Conservation (phyloP, 495 filamentous ascomycete species). For the Geoglossum glabrum region DNA sequence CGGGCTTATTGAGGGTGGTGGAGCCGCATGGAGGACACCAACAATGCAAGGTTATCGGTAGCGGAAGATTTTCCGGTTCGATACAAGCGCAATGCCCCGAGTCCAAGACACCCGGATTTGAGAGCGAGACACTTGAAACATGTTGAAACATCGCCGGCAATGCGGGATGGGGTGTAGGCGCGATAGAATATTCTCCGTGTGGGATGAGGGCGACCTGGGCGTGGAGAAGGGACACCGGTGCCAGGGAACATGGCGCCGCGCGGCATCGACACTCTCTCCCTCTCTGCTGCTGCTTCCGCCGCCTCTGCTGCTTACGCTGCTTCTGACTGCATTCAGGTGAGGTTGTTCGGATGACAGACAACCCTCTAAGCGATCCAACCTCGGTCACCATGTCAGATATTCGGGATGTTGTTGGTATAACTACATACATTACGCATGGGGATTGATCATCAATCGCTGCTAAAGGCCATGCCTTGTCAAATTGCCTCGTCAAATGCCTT, state of each 20-base stretch:
- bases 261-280: too few relatives aligned
- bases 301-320: too few relatives aligned
- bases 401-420: background rate
- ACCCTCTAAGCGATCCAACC: too few relatives aligned
- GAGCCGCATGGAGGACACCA: background rate
- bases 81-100: background rate
- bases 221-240: background rate
- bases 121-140: background rate
- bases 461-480: background rate
- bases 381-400: background rate
- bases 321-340: too few relatives aligned
- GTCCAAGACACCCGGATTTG: background rate
- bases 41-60: background rate
- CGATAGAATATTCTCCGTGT: background rate
- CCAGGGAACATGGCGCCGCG: background rate
- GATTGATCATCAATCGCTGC: background rate
- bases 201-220: background rate
- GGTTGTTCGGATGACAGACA: too few relatives aligned
- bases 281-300: too few relatives aligned
- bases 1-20: background rate
- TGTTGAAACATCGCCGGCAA: background rate
- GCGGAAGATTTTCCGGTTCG: background rate
- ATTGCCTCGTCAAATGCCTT: too few relatives aligned
- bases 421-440: background rate
- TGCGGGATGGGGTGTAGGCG: background rate